These are phyloP conservation scores for Solanum hybrid DNA, from an alignment of 305 asterid genomes.

Conservation along the genomic window DNA sequence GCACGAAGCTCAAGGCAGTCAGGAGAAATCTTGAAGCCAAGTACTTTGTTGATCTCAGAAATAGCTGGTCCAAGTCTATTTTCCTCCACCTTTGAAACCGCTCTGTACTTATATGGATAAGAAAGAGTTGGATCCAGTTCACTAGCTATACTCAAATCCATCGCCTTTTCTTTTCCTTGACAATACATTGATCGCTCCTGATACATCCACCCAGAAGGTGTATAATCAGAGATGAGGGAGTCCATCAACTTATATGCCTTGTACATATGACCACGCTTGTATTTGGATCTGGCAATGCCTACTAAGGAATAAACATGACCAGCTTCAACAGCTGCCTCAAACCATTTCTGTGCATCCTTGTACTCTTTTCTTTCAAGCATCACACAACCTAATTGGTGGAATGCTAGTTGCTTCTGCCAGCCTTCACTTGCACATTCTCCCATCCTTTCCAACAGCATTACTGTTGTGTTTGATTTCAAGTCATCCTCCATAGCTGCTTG, in stretches of 20 bases:
- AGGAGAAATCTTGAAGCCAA: constrained; percentile 77
- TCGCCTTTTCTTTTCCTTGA: constrained; percentile 53
- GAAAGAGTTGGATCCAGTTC: constrained; percentile 83
- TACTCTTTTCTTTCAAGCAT: constrained; percentile 83
- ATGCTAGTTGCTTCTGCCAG: constrained; percentile 83
- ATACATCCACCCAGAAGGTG: constrained; percentile 93
- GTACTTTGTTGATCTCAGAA: constrained; percentile 64
- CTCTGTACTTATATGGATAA: constrained; percentile 71
- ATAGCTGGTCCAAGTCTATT: constrained; percentile 52
- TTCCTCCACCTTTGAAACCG: constrained; percentile 48
- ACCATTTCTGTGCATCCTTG: constrained; percentile 91
- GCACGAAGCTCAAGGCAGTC: constrained; percentile 94
- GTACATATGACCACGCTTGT: constrained; percentile 84
- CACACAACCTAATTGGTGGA: constrained; percentile 88
- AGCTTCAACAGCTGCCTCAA: constrained; percentile 54
- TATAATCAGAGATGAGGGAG: constrained; percentile 55
- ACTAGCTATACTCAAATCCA: constrained; percentile 62
- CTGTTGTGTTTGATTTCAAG: constrained; percentile 62
- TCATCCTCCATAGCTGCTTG: constrained; percentile 81
- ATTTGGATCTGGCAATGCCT: constrained; percentile 76
- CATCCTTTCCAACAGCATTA: constrained; percentile 75
- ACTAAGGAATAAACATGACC: constrained; percentile 81
- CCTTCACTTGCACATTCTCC: constrained; percentile 61
- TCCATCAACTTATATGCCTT: constrained; percentile 71
- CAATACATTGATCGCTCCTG: constrained; percentile 81